phyloP scores from a whole-genome alignment of 805 yeast genomes.

The Priceomyces fermenticarens region DNA sequence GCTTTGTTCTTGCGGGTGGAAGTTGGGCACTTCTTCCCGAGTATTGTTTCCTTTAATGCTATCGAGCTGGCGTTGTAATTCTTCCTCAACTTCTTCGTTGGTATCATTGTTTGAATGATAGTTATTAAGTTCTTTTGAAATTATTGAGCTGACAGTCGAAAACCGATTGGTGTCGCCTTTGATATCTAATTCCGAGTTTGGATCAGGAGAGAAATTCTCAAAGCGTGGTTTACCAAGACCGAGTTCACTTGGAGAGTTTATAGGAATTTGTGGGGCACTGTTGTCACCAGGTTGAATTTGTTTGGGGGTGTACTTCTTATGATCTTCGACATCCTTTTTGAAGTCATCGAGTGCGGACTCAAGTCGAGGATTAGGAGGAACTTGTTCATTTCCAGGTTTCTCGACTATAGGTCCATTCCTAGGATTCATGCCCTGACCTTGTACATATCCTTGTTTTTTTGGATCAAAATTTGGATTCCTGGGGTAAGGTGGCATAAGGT shows the following conservation, averaged over 20 bases:
- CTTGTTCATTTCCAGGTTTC: not conserved
- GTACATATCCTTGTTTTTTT: not conserved
- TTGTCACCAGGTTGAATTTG: conserved; percentile 1
- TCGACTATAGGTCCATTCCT: not conserved
- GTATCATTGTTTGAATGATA: conserved; percentile 28
- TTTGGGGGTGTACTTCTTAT: conserved; percentile 12
- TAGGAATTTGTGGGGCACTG: conserved; percentile 11
- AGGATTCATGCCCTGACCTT: not conserved
- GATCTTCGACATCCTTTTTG: conserved; percentile 24
- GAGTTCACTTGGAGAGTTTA: conserved; percentile 12
- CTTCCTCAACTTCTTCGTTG: conserved; percentile 34
- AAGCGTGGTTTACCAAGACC: conserved; percentile 11
- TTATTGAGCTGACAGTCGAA: conserved; percentile 41
- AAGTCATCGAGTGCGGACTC: conserved; percentile 26
- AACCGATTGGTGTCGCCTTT: conserved; percentile 28
- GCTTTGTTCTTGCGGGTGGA: not conserved
- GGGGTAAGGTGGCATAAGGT: not conserved
- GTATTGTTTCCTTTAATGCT: conserved; percentile 5
- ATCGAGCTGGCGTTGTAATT: conserved; percentile 37
- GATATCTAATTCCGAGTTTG: not conserved
- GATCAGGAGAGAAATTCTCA: conserved; percentile 3
- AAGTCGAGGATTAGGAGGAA: conserved; percentile 14
- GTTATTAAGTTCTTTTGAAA: conserved; percentile 31
- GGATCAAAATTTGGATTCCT: not conserved
- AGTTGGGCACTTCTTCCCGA: not conserved